A percentile compares a stretch with the other conserved stretches of the same genome.
Conservation (phyloP, 2,329 filamentous ascomycete genomes). For the Sporothrix mexicana region DNA sequence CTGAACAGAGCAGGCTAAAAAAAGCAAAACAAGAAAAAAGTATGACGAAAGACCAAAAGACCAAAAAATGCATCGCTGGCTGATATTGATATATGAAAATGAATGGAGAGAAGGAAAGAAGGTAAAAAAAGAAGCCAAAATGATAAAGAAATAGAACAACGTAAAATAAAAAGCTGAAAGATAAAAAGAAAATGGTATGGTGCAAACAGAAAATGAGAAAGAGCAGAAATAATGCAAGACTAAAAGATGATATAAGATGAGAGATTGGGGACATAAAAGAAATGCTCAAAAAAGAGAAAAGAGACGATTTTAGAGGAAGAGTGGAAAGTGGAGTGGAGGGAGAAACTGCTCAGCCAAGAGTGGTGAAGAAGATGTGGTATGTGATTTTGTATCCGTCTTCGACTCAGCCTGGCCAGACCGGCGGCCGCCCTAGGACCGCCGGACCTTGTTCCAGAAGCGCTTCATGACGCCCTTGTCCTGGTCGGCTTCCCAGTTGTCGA, state of each 20-base stretch:
- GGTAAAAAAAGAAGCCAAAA: not conserved
- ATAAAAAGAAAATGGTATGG: constrained; percentile 9
- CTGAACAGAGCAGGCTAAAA: not conserved
- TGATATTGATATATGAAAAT: constrained; percentile 29
- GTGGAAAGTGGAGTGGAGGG: constrained; percentile 10
- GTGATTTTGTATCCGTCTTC: too few relatives aligned
- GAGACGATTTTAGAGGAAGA: constrained; percentile 12
- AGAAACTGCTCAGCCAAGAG: not conserved
- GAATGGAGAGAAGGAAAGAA: constrained; percentile 3
- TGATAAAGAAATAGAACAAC: constrained; percentile 16
- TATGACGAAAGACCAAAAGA: not conserved
- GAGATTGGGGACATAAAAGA: not conserved
- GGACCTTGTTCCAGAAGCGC: constrained; percentile 68
- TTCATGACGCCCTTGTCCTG: constrained; percentile 63
- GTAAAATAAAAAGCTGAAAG: not conserved
- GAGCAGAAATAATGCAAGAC: constrained; percentile 5
- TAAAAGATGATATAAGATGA: not conserved
- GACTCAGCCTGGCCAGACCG: too few relatives aligned
- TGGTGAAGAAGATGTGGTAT: not conserved
- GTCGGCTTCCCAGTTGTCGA: constrained; percentile 57
- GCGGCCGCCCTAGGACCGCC: constrained; percentile 46
- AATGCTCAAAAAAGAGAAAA: not conserved
- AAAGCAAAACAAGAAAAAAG: not conserved
- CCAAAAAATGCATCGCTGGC: constrained; percentile 22
- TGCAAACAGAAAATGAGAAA: not conserved